Evolutionary conservation across 129 eudicot species (phyloP), one percentile per base, ranked within the genome.

Genomic region (Lonicera japonica): DNA sequence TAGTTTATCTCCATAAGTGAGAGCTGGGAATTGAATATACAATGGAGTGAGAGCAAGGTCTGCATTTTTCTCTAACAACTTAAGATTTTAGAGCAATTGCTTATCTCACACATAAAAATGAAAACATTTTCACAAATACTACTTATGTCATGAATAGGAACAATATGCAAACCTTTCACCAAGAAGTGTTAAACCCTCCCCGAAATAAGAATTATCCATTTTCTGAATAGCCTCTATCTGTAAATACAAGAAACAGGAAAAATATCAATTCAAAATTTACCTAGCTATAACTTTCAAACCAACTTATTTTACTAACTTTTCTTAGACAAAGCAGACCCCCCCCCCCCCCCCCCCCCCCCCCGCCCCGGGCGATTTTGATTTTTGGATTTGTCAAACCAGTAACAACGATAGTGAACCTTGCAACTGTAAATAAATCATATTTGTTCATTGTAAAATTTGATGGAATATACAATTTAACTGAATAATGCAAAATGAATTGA

Each of bases 181-280:
- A 68, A 90, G 66, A 72, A 90, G 95, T 72, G 95, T 81, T 73
- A 86, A 75, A 72, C 97, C 97, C 81, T 90, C 97, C 70, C 95
- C 97, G 63, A 90, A 90, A 72, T 78, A 67, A 46, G 83, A 69
- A 5, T 57, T 9, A 18, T 73, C 81, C 95, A 90, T 80, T 29
- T 75, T 79, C 40, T 81, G 83, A 54, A 80, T 29, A 53, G 76
- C 65, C 71, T 73, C 70, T 68, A 86, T 74, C 97, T 90, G 83
- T 21, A 24, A 66, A 59, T 19, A 34, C 55, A 23, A 76, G 56
- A 67, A 71, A 60, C 56, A 65, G 0, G 45, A 73, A 69, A 64
- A 66, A 54, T 23, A 55, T 23, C 36, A 47, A 66, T 39, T 41
- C 46, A 55, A n/a, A 14, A 50, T 50, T 20, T n/a, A 17, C 20